Evolutionary conservation across 495 filamentous ascomycete species (phyloP), one percentile per base, ranked within the genome.

Genomic region (Astrocystis sublimbata): DNA sequence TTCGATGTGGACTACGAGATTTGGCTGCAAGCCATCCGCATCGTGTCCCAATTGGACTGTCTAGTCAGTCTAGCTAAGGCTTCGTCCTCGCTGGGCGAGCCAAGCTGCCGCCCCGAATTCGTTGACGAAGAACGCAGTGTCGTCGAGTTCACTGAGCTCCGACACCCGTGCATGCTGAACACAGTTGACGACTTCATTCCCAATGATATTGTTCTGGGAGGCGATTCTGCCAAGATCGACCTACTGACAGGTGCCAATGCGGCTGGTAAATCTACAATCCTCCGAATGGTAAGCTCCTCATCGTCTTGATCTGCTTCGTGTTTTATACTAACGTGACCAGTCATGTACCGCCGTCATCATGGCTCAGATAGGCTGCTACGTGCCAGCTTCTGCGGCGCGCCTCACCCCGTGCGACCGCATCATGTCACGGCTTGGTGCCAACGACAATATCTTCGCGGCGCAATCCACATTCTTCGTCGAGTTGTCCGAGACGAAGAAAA

Each of bases 401-500:
- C 78, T 99, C 31, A 98, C 96, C 0, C 92, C 94, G 0, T 83
- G 93, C 30, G 96, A 99, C 73, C 90, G 94, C 43, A 98, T 99
- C 80, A 99, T 99, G 96, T 97, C 92, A 5, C 92, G 96, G 23
- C 89, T 99, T 0, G 96, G 96, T 13, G 96, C 96, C 49, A 96
- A 98, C 71, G 94, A 99, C 83, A 97, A 97, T 76, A 98, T 99
- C 73, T 97, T 99, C 71, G 96, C 93, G 23, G 92, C 93, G 3
- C 96, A 99, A 76, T 92, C 89, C 24, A 99, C 94, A 31, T 99
- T 99, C 83, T 97, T 99, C 73, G 93, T 99, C 49, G 94, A 99
- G 74, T 82, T 99, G 7, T 90, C 92, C 4, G 96, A 99, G 70
- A 99, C 94, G 8, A 96, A 97, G 78, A 98, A 98, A 80, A 99